Conservation (phyloP, 768 basidiomycete genomes). For the Trametes meyenii region DNA sequence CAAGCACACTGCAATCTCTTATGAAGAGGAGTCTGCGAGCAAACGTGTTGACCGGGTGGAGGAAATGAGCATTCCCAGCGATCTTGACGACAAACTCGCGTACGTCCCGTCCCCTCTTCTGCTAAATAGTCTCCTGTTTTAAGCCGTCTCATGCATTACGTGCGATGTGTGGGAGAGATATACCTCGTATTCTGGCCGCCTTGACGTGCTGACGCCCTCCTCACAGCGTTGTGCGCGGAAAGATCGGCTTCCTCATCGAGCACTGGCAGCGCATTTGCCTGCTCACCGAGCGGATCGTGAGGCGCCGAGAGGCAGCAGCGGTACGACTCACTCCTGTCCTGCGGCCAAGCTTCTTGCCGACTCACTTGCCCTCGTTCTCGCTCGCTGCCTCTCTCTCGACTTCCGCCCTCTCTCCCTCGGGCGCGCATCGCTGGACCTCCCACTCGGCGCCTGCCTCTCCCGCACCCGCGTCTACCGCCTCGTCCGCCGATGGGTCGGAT, state of each 20-base stretch:
- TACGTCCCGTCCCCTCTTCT: constrained; percentile 32
- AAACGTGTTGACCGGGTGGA: constrained; percentile 80
- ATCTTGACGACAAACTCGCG: constrained; percentile 89
- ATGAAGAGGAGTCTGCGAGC: constrained; percentile 86
- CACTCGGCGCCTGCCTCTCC: constrained; percentile 36
- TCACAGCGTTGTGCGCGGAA: constrained; percentile 70
- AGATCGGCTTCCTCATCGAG: constrained; percentile 77
- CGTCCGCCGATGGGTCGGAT: constrained; percentile 33
- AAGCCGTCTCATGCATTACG: no score
- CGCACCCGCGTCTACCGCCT: constrained; percentile 28
- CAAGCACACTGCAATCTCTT: constrained; percentile 70
- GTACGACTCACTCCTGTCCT: constrained; percentile 67
- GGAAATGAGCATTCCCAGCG: constrained; percentile 91
- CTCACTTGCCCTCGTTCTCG: constrained; percentile 67
- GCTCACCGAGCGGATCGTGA: constrained; percentile 84
- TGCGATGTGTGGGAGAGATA: background rate
- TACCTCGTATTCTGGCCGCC: background rate
- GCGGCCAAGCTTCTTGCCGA: constrained; percentile 62
- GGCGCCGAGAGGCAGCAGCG: constrained; percentile 89
- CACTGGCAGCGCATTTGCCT: constrained; percentile 92
- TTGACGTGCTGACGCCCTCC: background rate
- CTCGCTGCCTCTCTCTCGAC: constrained; percentile 35
- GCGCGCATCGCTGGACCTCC: background rate
- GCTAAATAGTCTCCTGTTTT: background rate
- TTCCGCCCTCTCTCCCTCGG: constrained; percentile 39